Base-by-base conservation (phyloP, 2,329 filamentous ascomycete genomes). In the Arthrobotrys pseudoclavata region DNA sequence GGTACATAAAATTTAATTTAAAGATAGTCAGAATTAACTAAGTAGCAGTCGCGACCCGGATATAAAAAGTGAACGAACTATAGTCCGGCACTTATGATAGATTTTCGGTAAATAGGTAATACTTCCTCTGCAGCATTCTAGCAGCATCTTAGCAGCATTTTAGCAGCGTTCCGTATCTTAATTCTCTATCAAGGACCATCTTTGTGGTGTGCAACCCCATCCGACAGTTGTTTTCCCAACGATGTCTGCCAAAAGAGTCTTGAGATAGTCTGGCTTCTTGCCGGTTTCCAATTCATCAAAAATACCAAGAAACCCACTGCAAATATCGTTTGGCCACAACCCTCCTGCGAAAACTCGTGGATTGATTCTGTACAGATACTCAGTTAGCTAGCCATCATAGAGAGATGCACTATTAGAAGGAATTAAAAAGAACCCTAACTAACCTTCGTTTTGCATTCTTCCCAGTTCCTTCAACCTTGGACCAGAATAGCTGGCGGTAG, bases 201-300 rank as follows among this genome's bases (percentile, higher is more conserved):
- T 57, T 22, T 57, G 52, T 7, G 26, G 10, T 1, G 52, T 57
- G n/a, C 52, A 57, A 13, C 52, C 52, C 52, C 52, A 57, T 37
- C 52, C 52, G 29, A 57, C 37, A 5, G 29, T 57, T 34, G 52
- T 57, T 37, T 37, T 37, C 1, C 29, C 29, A n/a, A 22, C 18
- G 6, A 37, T 22, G 1, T 1, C 29, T 15, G n/a, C 6, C 1
- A 12, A 1, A 18, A 57, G 15, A 22, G 5, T 3, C 31, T 57
- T 57, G 1, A 57, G 5, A 37, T 57, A 57, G 2, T 22, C n/a
- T 57, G 52, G 29, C 29, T 57, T 29, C 7, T 22, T 57, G 18
- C 52, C 52, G 4, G 1, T 20, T 10, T 57, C 52, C 52, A 37
- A 5, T 37, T 29, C 12, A 22, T 57, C 52, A 15, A 57, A 57